A percentile compares a stretch with the other conserved stretches of the same genome.
These are phyloP conservation scores for Leishmania major DNA, from an alignment of 208 protist species.

Conservation along the genomic window DNA sequence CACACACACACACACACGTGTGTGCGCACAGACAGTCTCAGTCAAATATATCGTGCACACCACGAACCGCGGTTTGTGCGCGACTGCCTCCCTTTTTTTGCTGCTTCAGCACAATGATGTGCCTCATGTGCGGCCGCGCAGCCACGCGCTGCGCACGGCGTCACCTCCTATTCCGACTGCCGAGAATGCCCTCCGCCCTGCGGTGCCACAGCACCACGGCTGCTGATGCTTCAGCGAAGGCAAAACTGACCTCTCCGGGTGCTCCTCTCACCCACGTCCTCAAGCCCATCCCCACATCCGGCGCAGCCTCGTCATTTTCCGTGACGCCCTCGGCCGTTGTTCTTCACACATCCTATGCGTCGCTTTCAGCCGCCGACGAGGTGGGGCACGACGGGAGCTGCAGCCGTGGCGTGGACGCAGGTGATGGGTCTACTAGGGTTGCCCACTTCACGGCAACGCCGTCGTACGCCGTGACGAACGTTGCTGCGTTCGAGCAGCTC, in stretches of 20 bases:
- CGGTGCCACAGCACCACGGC: neutral
- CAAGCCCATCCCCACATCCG: neutral
- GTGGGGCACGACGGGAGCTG: neutral
- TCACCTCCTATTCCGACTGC: neutral
- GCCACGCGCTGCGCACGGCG: neutral
- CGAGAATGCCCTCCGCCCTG: no score
- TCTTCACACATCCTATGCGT: slow-evolving; percentile 20
- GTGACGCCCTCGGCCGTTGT: neutral
- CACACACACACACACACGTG: neutral
- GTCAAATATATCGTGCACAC: neutral
- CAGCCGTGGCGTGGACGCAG: neutral
- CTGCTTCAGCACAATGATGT: neutral
- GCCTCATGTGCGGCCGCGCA: neutral
- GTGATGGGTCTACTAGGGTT: neutral
- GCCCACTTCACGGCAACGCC: neutral
- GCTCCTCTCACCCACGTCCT: slow-evolving; percentile 16
- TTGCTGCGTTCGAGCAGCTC: slow-evolving; percentile 26
- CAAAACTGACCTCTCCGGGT: slow-evolving; percentile 13
- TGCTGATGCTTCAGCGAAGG: slow-evolving; percentile 1
- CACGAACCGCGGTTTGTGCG: neutral
- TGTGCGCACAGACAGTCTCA: neutral
- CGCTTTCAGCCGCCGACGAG: neutral
- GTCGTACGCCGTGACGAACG: slow-evolving; percentile 29
- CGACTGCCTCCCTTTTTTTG: neutral
- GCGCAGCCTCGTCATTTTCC: neutral